Evolutionary conservation across 1,284 basidiomycete genomes (phyloP).

Genomic region (Marasmius sp.): DNA sequence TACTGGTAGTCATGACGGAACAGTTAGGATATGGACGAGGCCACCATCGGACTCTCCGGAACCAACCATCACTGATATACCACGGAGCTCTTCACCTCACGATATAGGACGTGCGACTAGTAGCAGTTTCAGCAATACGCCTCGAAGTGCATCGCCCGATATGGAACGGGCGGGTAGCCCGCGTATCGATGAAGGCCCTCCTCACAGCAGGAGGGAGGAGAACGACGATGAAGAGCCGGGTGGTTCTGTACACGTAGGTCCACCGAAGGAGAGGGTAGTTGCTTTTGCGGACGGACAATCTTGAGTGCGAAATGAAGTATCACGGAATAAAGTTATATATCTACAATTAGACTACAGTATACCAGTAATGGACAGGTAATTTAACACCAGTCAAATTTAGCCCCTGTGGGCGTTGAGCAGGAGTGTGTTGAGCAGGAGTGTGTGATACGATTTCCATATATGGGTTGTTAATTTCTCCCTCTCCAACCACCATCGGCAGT

Average conservation of each 20-base stretch:
- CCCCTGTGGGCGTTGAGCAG: background rate
- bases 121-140: background rate
- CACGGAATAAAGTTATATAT: no score
- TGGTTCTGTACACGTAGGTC: background rate
- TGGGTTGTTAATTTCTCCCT: background rate
- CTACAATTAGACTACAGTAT: no score
- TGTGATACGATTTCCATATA: conserved; percentile 4
- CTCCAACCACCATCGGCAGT: background rate
- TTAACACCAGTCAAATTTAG: background rate
- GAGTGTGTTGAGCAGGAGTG: background rate
- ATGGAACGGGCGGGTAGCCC: conserved; percentile 23
- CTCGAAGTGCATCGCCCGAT: conserved; percentile 1
- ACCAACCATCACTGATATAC: conserved; percentile 4
- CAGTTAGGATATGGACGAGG: conserved; percentile 67
- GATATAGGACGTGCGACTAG: background rate
- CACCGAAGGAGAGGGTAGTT: conserved; percentile 6
- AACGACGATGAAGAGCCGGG: background rate
- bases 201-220: conserved; percentile 1
- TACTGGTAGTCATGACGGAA: conserved; percentile 75
- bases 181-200: conserved; percentile 6
- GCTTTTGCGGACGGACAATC: conserved; percentile 8
- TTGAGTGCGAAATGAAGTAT: background rate
- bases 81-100: conserved; percentile 20
- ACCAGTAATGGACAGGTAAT: background rate
- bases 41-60: conserved; percentile 10